Base-by-base conservation (phyloP, 441 rosid species). In the Caryocar brasiliense region DNA sequence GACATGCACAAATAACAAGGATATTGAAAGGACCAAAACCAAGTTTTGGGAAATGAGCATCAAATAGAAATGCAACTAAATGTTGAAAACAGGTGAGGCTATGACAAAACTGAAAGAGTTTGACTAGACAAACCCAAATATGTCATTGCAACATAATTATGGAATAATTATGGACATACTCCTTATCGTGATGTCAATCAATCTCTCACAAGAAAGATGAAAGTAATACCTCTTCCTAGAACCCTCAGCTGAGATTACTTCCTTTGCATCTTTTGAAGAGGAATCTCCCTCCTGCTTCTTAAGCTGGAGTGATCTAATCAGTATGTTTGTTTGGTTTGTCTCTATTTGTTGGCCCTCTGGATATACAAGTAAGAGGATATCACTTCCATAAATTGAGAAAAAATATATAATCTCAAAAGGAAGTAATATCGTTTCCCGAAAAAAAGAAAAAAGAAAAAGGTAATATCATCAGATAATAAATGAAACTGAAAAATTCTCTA, bases 251-350 rank as follows among this genome's bases (percentile, higher is more conserved):
- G 69, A 47, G 46, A 77, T 29, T 25, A 51, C 64, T 37, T 63
- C 78, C 60, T 84, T 86, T 5, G 42, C 67, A 30, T 68, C 85
- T 70, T 82, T 90, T 3, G 78, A 70, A 62, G 70, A 62, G 42
- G 87, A 61, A 51, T 81, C 89, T 36, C 75, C 72, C 70, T 70
- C 85, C 49, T 75, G 90, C 54, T 77, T 80, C 79, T 72, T 82
- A 26, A 87, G 64, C 61, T 75, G 67, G 35, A 92, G 98, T 0
- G 98, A 82, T 67, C 98, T 80, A 52, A 92, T 87, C 54, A 92
- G 65, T 71, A 87, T 92, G 68, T 92, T 92, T 60, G 84, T 82
- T 78, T 78, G 95, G 66, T 92, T 82, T 43, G 98, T 92, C 72
- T 76, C 79, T 66, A 92, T 85, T 49, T 62, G 63, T 59, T 87